Conservation (phyloP, 768 basidiomycete genomes). For the Pleurotus eryngii region DNA sequence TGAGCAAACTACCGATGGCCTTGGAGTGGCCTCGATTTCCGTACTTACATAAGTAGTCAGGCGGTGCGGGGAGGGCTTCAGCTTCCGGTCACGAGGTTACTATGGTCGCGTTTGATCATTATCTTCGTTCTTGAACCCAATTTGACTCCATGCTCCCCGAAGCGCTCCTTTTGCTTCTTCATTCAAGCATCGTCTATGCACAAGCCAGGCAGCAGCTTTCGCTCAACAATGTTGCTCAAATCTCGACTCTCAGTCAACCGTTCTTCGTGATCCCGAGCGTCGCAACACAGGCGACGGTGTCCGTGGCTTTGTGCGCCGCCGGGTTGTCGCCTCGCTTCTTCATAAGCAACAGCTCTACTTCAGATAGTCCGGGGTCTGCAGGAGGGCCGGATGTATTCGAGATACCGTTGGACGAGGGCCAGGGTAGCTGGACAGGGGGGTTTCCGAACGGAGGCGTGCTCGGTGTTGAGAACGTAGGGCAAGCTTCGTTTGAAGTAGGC, state of each 20-base stretch:
- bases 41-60: too few relatives aligned
- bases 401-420: slow-evolving; percentile 44
- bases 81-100: too few relatives aligned
- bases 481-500: slow-evolving; percentile 55
- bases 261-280: slow-evolving; percentile 37
- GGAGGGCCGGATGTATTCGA: slow-evolving; percentile 43
- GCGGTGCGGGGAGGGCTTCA: too few relatives aligned
- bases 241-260: slow-evolving; percentile 28
- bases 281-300: slow-evolving; percentile 37
- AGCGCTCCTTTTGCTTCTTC: slow-evolving; percentile 31
- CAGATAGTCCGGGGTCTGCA: slow-evolving; percentile 29
- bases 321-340: slow-evolving; percentile 49
- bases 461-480: slow-evolving; percentile 36
- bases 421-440: slow-evolving; percentile 48
- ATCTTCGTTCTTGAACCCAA: not conserved
- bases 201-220: slow-evolving; percentile 29
- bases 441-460: slow-evolving; percentile 49
- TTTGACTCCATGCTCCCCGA: slow-evolving; percentile 29
- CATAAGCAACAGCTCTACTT: slow-evolving; percentile 46
- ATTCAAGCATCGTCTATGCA: slow-evolving; percentile 25
- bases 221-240: slow-evolving; percentile 31
- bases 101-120: too few relatives aligned
- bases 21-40: too few relatives aligned
- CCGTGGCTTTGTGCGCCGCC: slow-evolving; percentile 45
- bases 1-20: too few relatives aligned